Conservation (phyloP, 306 rosid genomes). For the Morella rubra region DNA sequence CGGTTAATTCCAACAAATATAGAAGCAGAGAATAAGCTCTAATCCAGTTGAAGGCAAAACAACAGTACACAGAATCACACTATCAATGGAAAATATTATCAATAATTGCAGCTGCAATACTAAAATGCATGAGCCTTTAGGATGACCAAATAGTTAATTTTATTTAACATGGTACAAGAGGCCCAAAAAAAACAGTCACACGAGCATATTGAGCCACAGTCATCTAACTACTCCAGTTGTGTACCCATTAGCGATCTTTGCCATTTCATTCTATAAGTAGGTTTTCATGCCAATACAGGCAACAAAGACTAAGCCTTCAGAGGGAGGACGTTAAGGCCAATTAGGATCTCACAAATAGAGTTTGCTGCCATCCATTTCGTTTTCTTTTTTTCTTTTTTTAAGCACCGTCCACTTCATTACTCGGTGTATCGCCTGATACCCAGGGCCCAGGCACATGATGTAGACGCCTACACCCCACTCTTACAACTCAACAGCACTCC, state of each 20-base stretch:
- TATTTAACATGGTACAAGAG: background rate
- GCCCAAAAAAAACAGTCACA: background rate
- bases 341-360: background rate
- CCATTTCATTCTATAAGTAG: background rate
- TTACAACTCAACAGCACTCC: constrained; percentile 1
- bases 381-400: too few relatives aligned
- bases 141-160: background rate
- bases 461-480: background rate
- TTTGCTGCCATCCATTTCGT: background rate
- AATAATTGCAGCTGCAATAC: background rate
- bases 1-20: constrained; percentile 2
- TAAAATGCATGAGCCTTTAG: background rate
- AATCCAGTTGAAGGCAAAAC: constrained; percentile 7
- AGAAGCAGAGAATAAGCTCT: constrained; percentile 8
- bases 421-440: background rate
- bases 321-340: background rate
- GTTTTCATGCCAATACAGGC: background rate
- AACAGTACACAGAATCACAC: constrained; percentile 10
- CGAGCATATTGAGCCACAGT: background rate
- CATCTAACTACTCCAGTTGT: background rate
- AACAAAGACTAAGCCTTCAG: background rate
- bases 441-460: background rate
- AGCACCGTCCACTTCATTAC: background rate
- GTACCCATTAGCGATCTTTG: background rate
- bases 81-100: background rate